Conservation (phyloP, 306 rosid species). For the Dalbergia cultrata region DNA sequence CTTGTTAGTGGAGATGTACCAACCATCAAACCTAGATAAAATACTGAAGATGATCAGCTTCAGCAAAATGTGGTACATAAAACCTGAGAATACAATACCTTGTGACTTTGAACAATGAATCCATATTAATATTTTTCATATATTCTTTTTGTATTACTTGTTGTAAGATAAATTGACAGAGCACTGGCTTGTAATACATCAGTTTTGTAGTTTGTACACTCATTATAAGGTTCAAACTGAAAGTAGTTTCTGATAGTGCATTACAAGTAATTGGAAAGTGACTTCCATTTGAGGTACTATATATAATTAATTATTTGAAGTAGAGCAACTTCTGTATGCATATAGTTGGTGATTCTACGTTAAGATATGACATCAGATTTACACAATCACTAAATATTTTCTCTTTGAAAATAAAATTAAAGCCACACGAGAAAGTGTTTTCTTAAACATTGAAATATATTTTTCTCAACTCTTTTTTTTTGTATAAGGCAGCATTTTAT, state of each 20-base stretch:
- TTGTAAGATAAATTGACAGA: constrained; percentile 16
- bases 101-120: constrained; percentile 27
- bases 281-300: not conserved
- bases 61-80: not conserved
- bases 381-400: too few species aligned
- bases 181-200: constrained; percentile 3
- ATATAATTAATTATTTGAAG: not conserved
- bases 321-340: not conserved
- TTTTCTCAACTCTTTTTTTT: too few species aligned
- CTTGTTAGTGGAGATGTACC: constrained; percentile 78
- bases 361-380: too few species aligned
- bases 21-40: constrained; percentile 80
- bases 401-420: too few species aligned
- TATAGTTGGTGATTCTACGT: too few species aligned
- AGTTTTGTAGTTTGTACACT: constrained; percentile 26
- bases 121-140: not conserved
- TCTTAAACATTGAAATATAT: too few species aligned
- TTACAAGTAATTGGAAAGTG: not conserved
- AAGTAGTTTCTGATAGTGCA: not conserved
- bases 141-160: not conserved
- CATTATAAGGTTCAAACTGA: not conserved
- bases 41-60: not conserved
- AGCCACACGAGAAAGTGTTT: too few species aligned
- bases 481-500: too few species aligned
- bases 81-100: not conserved